phyloP scores from a whole-genome alignment of 345 rosid species.

The Firmiana major region DNA sequence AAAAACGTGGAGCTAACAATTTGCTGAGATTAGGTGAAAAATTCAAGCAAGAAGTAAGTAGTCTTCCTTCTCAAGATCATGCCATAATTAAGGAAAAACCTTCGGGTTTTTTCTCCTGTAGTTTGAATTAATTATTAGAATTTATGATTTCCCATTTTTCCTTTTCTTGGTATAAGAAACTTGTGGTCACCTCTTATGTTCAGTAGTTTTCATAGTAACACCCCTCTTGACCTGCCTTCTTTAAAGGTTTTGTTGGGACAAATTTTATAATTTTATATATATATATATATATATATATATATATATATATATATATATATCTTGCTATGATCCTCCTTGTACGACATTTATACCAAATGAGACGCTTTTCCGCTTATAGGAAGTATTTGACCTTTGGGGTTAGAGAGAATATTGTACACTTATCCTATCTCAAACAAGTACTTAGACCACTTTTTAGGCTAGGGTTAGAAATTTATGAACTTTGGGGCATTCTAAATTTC shows the following conservation, averaged over 20 bases:
- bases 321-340: background rate
- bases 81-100: slow-evolving; percentile 12
- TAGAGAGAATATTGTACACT: background rate
- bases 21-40: slow-evolving; percentile 27
- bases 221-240: background rate
- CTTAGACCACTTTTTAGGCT: too few species aligned
- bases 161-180: background rate
- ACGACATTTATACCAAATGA: background rate
- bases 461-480: too few species aligned
- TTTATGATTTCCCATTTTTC: too few species aligned
- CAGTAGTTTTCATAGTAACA: background rate
- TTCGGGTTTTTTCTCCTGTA: slow-evolving; percentile 3
- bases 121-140: background rate
- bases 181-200: background rate
- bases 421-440: background rate
- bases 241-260: background rate
- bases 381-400: background rate
- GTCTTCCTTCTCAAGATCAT: slow-evolving; percentile 20
- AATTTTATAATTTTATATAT: background rate
- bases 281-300: too few species aligned
- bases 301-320: too few species aligned
- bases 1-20: slow-evolving; percentile 32
- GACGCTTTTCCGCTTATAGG: background rate
- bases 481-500: too few species aligned
- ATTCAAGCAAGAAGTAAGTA: slow-evolving; percentile 22